Base-by-base conservation (phyloP, 352 stramenopile genomes). In the Saprolegnia parasitica region DNA sequence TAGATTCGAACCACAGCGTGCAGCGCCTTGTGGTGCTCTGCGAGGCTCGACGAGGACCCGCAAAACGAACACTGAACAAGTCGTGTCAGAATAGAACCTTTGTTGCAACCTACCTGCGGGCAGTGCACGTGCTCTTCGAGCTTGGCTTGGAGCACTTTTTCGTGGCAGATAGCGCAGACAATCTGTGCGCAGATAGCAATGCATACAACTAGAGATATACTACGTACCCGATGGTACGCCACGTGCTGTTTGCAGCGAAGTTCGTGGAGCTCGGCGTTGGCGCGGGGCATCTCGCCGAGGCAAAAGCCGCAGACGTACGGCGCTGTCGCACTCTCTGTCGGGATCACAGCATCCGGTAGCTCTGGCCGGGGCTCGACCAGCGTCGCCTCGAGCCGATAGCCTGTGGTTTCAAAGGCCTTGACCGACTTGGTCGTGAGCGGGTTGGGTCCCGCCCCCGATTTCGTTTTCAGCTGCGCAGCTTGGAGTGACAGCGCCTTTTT, bases 141-240 rank as follows among this genome's bases (percentile, higher is more conserved):
- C n/a, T 80, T 37, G 0, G 56, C 39, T 26, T 71, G 73, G 10
- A 80, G 50, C n/a, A 85, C 52, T 21, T 74, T 71, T 10, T 76
- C 75, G 0, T 77, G 46, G 45, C 80, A 90, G 16, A 63, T 67
- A 10, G 23, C 18, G 29, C 82, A 90, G 42, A 77, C 45, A 40
- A 80, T 76, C 82, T 90, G 56, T 35, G 2, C 29, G 5, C 29
- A 35, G 5, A 6, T 2, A 6, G 29, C 29, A 35, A 35, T 35
- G 29, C 5, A 35, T 35, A 5, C 5, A 35, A 35, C 23, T 9
- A 50, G 45, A 65, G 16, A 65, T 65, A 5, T 56, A 15, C 13
- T 5, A 39, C 26, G 0, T 56, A 86, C 81, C 74, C 83, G 83
- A 73, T 89, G 81, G 29, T 86, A 86, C 3, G 67, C 37, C 37